Conservation (phyloP, 2,329 filamentous ascomycete species). For the Microsporum audouinii region DNA sequence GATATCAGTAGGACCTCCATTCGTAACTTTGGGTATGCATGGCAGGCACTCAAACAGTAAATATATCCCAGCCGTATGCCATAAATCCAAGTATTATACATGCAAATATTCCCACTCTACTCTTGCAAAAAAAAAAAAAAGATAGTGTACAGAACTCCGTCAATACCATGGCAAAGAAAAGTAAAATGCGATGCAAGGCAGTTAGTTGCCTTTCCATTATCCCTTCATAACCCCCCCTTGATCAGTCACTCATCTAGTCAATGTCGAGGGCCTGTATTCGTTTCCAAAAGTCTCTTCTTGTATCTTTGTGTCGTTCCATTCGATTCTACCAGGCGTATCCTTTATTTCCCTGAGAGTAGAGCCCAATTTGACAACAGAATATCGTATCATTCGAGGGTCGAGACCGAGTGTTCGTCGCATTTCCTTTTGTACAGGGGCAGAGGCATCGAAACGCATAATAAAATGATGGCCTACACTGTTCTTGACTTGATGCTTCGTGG, state of each 20-base stretch:
- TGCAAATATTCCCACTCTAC: background rate
- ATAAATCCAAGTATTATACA: conserved; percentile 2
- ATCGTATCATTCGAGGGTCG: conserved; percentile 83
- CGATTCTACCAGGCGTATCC: conserved; percentile 44
- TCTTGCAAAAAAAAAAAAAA: background rate
- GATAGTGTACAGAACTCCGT: conserved; percentile 1
- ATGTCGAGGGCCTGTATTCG: background rate
- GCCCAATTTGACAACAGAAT: conserved; percentile 77
- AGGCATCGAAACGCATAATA: conserved; percentile 88
- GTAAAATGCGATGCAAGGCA: background rate
- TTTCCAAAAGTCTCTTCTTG: conserved; percentile 9
- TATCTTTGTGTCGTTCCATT: conserved; percentile 37
- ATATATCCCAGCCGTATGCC: conserved; percentile 2
- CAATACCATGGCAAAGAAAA: background rate
- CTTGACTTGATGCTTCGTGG: conserved; percentile 67
- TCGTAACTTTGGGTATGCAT: background rate
- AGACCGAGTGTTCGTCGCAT: conserved; percentile 65
- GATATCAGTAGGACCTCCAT: background rate
- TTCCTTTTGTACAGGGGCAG: conserved; percentile 59
- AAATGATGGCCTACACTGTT: conserved; percentile 91
- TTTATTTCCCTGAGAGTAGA: conserved; percentile 51
- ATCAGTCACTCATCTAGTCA: background rate
- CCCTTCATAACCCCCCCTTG: background rate
- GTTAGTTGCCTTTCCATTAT: background rate
- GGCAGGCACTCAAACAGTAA: background rate